These are phyloP conservation scores for Lactarius tabidus DNA, from an alignment of 768 basidiomycete genomes.

Conservation along the genomic window DNA sequence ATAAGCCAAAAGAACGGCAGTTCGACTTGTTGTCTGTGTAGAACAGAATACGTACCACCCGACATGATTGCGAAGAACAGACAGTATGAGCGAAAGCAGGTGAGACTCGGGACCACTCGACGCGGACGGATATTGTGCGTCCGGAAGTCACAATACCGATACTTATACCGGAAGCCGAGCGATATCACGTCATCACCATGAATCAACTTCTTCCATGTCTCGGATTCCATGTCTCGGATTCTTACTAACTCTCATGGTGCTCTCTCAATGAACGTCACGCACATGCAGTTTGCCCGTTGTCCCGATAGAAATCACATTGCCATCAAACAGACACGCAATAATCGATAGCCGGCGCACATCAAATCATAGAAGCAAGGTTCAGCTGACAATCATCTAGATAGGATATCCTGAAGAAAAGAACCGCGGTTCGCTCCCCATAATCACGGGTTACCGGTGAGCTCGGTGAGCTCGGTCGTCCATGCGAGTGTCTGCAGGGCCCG, in stretches of 20 bases:
- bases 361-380: not conserved
- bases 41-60: not conserved
- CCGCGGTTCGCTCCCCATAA: not conserved
- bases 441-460: not conserved
- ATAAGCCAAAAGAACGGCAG: not conserved
- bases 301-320: not conserved
- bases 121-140: not conserved
- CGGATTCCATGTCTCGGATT: too few species aligned
- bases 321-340: not conserved
- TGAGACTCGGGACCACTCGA: too few species aligned
- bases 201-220: too few species aligned
- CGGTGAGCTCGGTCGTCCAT: not conserved
- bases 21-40: not conserved
- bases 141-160: not conserved
- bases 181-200: not conserved
- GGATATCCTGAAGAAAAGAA: not conserved
- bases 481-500: not conserved
- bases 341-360: not conserved
- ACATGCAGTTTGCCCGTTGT: not conserved
- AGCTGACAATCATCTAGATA: not conserved
- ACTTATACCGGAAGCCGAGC: too few species aligned
- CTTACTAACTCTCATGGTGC: not conserved
- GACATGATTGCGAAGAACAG: conserved; percentile 1
- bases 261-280: not conserved
- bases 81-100: not conserved